Conservation (phyloP, 345 rosid species). For the Hirschfeldia incana region DNA sequence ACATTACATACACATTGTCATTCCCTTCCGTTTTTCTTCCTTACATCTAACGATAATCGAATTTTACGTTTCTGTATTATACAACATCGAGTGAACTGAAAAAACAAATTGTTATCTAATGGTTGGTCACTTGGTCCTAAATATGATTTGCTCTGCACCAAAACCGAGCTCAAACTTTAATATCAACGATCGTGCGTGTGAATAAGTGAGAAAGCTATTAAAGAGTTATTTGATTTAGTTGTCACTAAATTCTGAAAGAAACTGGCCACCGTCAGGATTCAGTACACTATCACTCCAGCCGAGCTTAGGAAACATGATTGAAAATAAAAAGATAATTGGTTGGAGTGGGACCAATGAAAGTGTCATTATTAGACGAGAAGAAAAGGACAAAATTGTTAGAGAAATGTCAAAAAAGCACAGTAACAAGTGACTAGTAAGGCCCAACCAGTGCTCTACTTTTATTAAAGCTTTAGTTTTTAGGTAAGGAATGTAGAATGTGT, state of each 20-base stretch:
- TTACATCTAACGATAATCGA: not conserved
- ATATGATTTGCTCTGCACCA: not conserved
- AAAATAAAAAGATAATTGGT: slow-evolving; percentile 1
- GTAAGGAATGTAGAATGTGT: slow-evolving; percentile 22
- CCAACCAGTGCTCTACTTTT: slow-evolving; percentile 30
- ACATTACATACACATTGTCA: not conserved
- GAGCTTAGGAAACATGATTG: slow-evolving; percentile 12
- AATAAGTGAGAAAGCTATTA: slow-evolving; percentile 3
- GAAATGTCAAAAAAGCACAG: slow-evolving; percentile 35
- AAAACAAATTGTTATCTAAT: not conserved
- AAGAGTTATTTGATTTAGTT: slow-evolving; percentile 5
- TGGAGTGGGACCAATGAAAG: slow-evolving; percentile 39
- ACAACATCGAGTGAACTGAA: not conserved
- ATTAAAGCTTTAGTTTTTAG: slow-evolving; percentile 28
- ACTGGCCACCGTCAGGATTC: slow-evolving; percentile 31
- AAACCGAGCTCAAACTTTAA: not conserved
- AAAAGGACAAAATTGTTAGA: slow-evolving; percentile 32
- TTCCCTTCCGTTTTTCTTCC: not conserved
- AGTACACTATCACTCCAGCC: slow-evolving; percentile 31
- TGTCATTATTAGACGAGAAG: slow-evolving; percentile 40
- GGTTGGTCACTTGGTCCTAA: not conserved
- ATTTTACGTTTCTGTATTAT: not conserved
- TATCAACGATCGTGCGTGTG: slow-evolving; percentile 11
- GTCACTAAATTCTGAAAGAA: slow-evolving; percentile 1
- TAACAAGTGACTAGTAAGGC: slow-evolving; percentile 12